A percentile compares a stretch with the other conserved stretches of the same genome.
Evolutionary conservation across 768 basidiomycete genomes (phyloP).

Genomic region (Lentinula sp.): DNA sequence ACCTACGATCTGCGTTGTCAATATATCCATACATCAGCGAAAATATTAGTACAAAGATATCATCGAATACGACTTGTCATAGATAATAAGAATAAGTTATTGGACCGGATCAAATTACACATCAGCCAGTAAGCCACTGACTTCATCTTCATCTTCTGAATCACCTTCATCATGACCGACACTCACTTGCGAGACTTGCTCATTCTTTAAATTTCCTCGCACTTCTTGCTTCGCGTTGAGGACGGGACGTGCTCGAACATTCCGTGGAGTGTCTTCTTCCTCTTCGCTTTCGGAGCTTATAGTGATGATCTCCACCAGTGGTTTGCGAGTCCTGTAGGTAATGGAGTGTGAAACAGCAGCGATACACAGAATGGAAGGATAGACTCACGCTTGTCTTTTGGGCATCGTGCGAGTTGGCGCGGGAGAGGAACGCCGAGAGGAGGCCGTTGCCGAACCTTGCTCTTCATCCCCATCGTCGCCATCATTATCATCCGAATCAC

Average conservation of each 20-base stretch:
- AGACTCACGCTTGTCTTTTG: constrained; percentile 51
- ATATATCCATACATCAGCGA: no score
- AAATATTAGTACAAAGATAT: neutral
- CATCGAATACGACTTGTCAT: neutral
- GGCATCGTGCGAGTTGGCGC: constrained; percentile 50
- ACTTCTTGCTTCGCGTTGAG: constrained; percentile 31
- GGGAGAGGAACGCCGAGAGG: constrained; percentile 11
- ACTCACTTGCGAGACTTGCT: constrained; percentile 12
- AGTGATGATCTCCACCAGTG: constrained; percentile 25
- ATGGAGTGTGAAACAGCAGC: neutral
- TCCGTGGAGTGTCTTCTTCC: constrained; percentile 15
- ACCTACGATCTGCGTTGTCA: no score
- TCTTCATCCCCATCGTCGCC: constrained; percentile 15
- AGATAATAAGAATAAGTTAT: neutral
- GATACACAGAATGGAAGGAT: neutral
- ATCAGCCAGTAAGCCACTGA: constrained; percentile 37
- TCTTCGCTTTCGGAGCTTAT: constrained; percentile 35
- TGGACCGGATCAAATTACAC: constrained; percentile 7
- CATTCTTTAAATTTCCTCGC: constrained; percentile 29
- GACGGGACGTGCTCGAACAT: constrained; percentile 9
- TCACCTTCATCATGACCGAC: constrained; percentile 40
- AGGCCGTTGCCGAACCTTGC: constrained; percentile 26
- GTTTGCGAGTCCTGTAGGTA: constrained; percentile 31
- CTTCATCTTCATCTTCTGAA: constrained; percentile 49
- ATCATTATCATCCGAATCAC: constrained; percentile 33